A percentile compares a stretch with the other conserved stretches of the same genome.
These are phyloP conservation scores for Pharus latifolius DNA, from an alignment of 176 grass and related monocot genomes.

Conservation along the genomic window DNA sequence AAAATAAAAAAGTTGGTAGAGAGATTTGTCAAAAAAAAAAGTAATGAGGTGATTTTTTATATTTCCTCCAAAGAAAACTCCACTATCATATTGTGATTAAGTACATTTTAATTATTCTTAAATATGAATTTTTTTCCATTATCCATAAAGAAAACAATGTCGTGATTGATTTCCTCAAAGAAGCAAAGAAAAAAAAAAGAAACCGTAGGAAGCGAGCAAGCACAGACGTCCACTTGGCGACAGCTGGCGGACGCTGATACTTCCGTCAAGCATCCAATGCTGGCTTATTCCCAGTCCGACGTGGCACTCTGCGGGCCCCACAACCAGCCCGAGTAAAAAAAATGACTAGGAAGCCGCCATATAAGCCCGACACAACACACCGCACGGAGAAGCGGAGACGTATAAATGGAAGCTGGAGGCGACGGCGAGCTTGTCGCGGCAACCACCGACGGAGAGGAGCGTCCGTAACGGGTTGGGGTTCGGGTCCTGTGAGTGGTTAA, in stretches of 20 bases:
- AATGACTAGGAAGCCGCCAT: too few species aligned
- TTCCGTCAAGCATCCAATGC: constrained; percentile 1
- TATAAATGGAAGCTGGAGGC: neutral
- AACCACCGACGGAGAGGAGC: neutral
- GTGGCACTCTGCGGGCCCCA: constrained; percentile 9
- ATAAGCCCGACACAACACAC: too few species aligned
- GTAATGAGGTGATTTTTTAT: too few species aligned
- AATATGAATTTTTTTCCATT: too few species aligned
- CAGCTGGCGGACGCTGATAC: constrained; percentile 7
- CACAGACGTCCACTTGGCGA: constrained; percentile 1
- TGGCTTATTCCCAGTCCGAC: neutral
- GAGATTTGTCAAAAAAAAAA: too few species aligned
- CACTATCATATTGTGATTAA: too few species aligned
- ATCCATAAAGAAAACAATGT: too few species aligned
- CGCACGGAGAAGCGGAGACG: neutral
- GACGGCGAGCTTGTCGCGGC: neutral
- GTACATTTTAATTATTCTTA: too few species aligned
- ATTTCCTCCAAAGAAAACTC: too few species aligned
- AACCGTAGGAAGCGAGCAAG: neutral
- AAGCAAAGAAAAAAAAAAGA: too few species aligned
- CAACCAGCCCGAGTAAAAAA: neutral
- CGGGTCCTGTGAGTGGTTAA: neutral
- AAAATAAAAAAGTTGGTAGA: too few species aligned
- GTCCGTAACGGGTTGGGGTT: neutral
- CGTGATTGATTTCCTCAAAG: too few species aligned